Percentiles rank a stretch among this genome's conserved stretches.
phyloP scores from a whole-genome alignment of 345 rosid genomes.

The Sisymbrium altissimum region DNA sequence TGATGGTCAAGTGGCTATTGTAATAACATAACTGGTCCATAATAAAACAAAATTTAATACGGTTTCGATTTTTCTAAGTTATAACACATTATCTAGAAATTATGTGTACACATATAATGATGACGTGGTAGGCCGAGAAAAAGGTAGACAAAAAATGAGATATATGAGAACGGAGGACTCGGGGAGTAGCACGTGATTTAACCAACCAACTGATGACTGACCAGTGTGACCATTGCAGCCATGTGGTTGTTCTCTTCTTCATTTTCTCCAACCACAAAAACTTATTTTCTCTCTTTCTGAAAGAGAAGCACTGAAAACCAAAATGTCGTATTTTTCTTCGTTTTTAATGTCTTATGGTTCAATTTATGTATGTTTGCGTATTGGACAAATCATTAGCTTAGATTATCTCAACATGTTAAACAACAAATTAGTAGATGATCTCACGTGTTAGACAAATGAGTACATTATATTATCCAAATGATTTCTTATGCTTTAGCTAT shows the following conservation, averaged over 20 bases:
- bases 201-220: constrained; percentile 34
- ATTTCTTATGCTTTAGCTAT: not conserved
- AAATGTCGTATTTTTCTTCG: not conserved
- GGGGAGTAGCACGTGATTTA: constrained; percentile 29
- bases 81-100: not conserved
- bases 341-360: not conserved
- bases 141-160: not conserved
- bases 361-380: not conserved
- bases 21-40: constrained; percentile 9
- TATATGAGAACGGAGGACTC: not conserved
- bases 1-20: constrained; percentile 12
- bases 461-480: not conserved
- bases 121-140: not conserved
- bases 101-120: not conserved
- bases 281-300: not conserved
- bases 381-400: not conserved
- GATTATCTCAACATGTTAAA: not conserved
- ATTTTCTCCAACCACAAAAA: constrained; percentile 4
- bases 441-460: not conserved
- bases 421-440: not conserved
- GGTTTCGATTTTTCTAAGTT: constrained; percentile 14
- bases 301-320: not conserved
- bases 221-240: constrained; percentile 18
- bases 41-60: constrained; percentile 9
- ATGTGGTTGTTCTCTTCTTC: constrained; percentile 22